These are phyloP conservation scores for Talaromyces atroroseus DNA, from an alignment of 2,329 filamentous ascomycete genomes.

Conservation along the genomic window DNA sequence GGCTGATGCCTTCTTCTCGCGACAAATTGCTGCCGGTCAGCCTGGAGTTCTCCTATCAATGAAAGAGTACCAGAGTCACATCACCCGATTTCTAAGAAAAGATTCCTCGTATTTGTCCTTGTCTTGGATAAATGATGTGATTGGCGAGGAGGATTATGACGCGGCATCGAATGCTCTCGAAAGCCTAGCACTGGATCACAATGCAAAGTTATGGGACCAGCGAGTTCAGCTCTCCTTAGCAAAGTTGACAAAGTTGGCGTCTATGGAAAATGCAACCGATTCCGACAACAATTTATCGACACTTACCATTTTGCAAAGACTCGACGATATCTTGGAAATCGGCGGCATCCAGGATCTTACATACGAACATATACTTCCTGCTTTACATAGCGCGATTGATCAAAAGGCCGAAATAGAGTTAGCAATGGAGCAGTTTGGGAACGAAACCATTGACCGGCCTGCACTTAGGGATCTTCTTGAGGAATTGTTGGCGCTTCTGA, in stretches of 20 bases:
- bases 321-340: conserved; percentile 61
- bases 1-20: conserved; percentile 70
- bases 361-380: conserved; percentile 63
- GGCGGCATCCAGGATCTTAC: conserved; percentile 75
- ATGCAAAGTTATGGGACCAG: conserved; percentile 83
- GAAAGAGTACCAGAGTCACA: conserved; percentile 65
- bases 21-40: conserved; percentile 63
- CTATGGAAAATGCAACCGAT: conserved; percentile 35
- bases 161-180: conserved; percentile 67
- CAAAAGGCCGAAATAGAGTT: conserved; percentile 71
- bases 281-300: conserved; percentile 28
- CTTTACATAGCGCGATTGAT: conserved; percentile 69
- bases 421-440: conserved; percentile 61
- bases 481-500: conserved; percentile 61
- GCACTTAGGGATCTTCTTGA: conserved; percentile 67
- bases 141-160: conserved; percentile 67
- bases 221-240: conserved; percentile 86
- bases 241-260: conserved; percentile 72
- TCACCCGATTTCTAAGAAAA: conserved; percentile 73
- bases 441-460: conserved; percentile 54
- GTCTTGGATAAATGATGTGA: conserved; percentile 91
- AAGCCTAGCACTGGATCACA: conserved; percentile 62
- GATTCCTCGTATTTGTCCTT: conserved; percentile 69
- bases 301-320: conserved; percentile 44
- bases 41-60: conserved; percentile 61